Conservation (phyloP, 768 basidiomycete species). For the Mycena leptocephala region DNA sequence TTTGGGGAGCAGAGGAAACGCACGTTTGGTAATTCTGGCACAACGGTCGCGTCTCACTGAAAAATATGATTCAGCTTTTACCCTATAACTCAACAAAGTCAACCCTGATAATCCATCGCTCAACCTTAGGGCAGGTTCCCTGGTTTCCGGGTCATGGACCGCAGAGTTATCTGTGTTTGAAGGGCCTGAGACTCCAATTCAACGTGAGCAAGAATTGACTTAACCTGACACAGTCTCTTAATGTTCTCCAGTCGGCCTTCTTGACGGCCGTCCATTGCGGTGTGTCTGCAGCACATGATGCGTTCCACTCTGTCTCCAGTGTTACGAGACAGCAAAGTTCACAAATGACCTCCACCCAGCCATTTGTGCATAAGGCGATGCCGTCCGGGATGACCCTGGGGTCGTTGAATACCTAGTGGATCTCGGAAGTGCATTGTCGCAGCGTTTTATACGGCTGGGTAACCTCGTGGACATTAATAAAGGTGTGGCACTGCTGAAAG, state of each 20-base stretch:
- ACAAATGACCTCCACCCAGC: neutral
- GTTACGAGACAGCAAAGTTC: neutral
- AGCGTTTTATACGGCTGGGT: neutral
- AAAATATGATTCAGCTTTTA: neutral
- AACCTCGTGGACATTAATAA: neutral
- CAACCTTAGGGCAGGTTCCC: neutral
- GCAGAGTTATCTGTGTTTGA: neutral
- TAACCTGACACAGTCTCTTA: neutral
- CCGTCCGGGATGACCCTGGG: slow-evolving; percentile 1
- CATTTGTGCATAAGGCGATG: neutral
- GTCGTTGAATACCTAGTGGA: neutral
- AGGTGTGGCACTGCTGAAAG: neutral
- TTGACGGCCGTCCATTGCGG: neutral
- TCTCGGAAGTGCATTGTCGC: neutral
- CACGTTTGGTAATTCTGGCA: neutral
- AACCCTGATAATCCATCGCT: slow-evolving; percentile 4
- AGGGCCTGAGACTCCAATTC: neutral
- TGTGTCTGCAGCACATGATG: neutral
- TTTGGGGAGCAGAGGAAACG: neutral
- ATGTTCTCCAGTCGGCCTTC: neutral
- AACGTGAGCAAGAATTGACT: neutral
- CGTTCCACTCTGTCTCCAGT: neutral
- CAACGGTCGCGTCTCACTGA: neutral
- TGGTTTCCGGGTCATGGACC: neutral
- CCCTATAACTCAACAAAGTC: neutral